Base-by-base conservation (phyloP, 2,329 filamentous ascomycete species). In the Daldinia eschscholtzii region DNA sequence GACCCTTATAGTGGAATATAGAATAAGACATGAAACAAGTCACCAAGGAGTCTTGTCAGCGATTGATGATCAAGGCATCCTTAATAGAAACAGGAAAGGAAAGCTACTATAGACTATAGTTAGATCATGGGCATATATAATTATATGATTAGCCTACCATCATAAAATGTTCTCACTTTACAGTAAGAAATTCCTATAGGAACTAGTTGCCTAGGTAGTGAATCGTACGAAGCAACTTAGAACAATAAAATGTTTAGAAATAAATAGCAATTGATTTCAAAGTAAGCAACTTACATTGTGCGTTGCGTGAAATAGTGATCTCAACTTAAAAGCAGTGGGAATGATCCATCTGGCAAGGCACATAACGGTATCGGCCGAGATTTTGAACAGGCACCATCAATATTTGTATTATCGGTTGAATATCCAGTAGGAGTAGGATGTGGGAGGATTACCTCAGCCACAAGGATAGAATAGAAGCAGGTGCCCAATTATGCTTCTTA, bases 341-440 rank as follows among this genome's bases (percentile, higher is more conserved):
- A 23, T 30, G 46, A 18, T 50, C 46, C 10, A 50, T 50, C 26
- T 50, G 15, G 44, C 44, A 28, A 48, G 23, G 44, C 23, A 15
- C 23, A 52, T 12, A 4, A 26, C 46, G 46, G 46, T 18, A 52
- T 52, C 46, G 46, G 46, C 46, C 46, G 46, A 52, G 46, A 52
- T 52, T 52, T 52, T 30, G 10, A 15, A 50, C 28, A 26, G 28
- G 20, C 2, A 37, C 35, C 7, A 37, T 4, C 35, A 15, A 30
- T 18, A 13, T 2, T 18, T 33, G 26, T 26, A 50, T 50, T 18
- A 33, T 50, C 26, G 15, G 46, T 33, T 18, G 26, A 33, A 13
- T 50, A 50, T 6, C 6, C 26, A 18, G 46, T 52, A 52, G 46
- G 26, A 52, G 4, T 33, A 52, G 46, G 46, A 52, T 52, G 46